phyloP scores from a whole-genome alignment of 306 rosid genomes.

The Corylus americana region DNA sequence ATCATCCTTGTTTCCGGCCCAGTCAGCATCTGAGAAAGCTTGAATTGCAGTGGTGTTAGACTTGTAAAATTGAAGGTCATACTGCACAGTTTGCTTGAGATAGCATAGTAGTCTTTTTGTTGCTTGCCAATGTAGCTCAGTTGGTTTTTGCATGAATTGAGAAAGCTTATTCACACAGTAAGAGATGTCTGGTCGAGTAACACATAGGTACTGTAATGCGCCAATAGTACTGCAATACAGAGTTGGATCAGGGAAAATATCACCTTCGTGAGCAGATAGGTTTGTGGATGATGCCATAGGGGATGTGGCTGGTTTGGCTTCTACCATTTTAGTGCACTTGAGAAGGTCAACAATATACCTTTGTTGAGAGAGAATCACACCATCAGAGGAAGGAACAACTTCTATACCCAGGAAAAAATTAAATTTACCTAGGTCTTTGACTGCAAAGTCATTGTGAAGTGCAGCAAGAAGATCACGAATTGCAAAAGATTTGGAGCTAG shows the following conservation, averaged over 20 bases:
- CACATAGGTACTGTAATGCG: background rate
- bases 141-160: background rate
- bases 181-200: background rate
- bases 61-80: background rate
- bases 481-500: too few relatives aligned
- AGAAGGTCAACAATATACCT: too few relatives aligned
- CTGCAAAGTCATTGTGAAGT: too few relatives aligned
- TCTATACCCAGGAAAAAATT: too few relatives aligned
- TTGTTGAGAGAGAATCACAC: too few relatives aligned
- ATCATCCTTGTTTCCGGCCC: background rate
- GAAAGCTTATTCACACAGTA: background rate
- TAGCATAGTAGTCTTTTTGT: background rate
- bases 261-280: background rate
- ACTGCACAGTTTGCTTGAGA: background rate
- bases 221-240: background rate
- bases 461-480: too few relatives aligned
- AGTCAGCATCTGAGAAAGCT: background rate
- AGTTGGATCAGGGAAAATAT: background rate
- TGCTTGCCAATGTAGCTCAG: background rate
- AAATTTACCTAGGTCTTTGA: too few relatives aligned
- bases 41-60: background rate
- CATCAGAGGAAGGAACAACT: too few relatives aligned
- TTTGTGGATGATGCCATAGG: background rate
- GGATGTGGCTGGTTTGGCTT: background rate
- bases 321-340: background rate